A percentile compares a stretch with the other conserved stretches of the same genome.
Conservation (phyloP, 108 stramenopile species). For the Fragilaria crotonensis region DNA sequence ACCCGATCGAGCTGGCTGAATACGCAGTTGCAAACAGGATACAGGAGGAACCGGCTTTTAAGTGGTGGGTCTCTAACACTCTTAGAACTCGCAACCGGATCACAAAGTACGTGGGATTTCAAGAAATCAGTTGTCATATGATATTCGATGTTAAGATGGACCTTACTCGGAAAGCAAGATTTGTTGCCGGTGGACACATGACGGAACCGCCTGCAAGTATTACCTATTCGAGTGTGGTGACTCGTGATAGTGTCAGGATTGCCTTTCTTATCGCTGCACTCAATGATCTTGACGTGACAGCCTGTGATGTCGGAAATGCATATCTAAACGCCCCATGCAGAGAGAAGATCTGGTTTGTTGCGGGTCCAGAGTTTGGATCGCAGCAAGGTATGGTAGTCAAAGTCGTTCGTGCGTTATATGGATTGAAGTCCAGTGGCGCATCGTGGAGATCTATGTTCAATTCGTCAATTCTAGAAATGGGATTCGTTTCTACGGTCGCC, state of each 20-base stretch:
- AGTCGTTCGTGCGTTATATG: slow-evolving; percentile 23
- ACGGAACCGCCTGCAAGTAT: slow-evolving; percentile 17
- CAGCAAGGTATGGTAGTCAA: slow-evolving; percentile 12
- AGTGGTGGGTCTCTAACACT: slow-evolving; percentile 33
- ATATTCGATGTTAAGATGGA: slow-evolving; percentile 43
- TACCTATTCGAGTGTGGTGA: slow-evolving; percentile 37
- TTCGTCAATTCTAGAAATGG: slow-evolving; percentile 1
- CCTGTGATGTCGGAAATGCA: slow-evolving; percentile 23
- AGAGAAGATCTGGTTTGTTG: slow-evolving; percentile 28
- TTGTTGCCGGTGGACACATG: slow-evolving; percentile 25
- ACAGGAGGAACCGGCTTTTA: slow-evolving; percentile 33
- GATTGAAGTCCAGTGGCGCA: slow-evolving; percentile 20
- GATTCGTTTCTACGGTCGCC: not conserved
- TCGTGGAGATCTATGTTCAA: slow-evolving; percentile 2
- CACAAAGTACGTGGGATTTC: slow-evolving; percentile 13
- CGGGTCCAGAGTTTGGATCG: slow-evolving; percentile 30
- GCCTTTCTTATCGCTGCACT: slow-evolving; percentile 25
- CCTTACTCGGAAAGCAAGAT: slow-evolving; percentile 35
- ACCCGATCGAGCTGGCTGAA: slow-evolving; percentile 25
- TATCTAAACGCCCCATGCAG: slow-evolving; percentile 23
- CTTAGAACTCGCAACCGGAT: slow-evolving; percentile 19
- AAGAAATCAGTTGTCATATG: slow-evolving; percentile 28
- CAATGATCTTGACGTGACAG: slow-evolving; percentile 23
- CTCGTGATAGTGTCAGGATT: slow-evolving; percentile 28
- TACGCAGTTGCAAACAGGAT: slow-evolving; percentile 15